Evolutionary conservation across 2,329 filamentous ascomycete species (phyloP).

Genomic region (Pseudocercospora ulei): DNA sequence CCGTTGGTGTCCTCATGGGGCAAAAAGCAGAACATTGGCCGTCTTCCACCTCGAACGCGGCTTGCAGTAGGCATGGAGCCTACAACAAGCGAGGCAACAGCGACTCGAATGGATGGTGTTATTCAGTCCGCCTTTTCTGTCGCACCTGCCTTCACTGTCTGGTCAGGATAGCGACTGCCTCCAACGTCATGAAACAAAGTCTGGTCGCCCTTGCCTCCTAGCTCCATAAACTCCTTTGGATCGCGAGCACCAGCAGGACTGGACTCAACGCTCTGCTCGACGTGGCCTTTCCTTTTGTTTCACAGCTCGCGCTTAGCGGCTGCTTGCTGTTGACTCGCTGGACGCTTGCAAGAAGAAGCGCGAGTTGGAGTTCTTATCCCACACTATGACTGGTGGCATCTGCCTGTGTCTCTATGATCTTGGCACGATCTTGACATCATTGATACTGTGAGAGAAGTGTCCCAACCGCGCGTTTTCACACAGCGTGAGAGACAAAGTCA

Average conservation of each 20-base stretch:
- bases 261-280: slow-evolving; percentile 47
- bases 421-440: slow-evolving; percentile 51
- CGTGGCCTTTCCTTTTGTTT: slow-evolving; percentile 40
- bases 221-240: slow-evolving; percentile 66
- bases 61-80: no score
- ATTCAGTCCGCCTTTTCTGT: slow-evolving; percentile 8
- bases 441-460: slow-evolving; percentile 72
- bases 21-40: no score
- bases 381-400: slow-evolving; percentile 59
- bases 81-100: no score
- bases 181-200: slow-evolving; percentile 59
- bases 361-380: slow-evolving; percentile 57
- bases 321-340: slow-evolving; percentile 17
- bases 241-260: slow-evolving; percentile 58
- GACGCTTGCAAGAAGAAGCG: slow-evolving; percentile 26
- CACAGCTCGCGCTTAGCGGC: slow-evolving; percentile 12
- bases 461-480: slow-evolving; percentile 37
- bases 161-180: slow-evolving; percentile 28
- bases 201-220: slow-evolving; percentile 81
- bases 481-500: slow-evolving; percentile 18
- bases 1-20: no score
- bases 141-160: slow-evolving; percentile 21
- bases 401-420: slow-evolving; percentile 49
- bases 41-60: no score
- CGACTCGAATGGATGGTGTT: no score